Evolutionary conservation across 2,329 filamentous ascomycete species (phyloP), one percentile per base, ranked within the genome.

Genomic region (Xylariomycetidae sp.): DNA sequence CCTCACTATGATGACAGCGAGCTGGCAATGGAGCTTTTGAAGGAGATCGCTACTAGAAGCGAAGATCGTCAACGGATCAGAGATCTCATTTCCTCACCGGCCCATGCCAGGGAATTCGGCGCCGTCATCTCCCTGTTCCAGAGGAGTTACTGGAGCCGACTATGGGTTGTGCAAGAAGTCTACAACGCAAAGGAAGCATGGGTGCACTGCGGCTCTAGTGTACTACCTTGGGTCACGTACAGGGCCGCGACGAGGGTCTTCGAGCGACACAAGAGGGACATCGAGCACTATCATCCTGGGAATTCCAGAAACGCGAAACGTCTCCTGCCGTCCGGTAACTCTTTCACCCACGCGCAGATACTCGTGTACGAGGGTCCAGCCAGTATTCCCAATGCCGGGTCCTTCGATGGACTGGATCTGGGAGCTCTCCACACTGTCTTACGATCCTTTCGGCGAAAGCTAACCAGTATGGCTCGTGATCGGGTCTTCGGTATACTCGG

Each of bases 401-500:
- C 20, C 2, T 10, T 25, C 19, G 6, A 31, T 10, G 23, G 23
- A 14, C 19, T 19, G 10, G 31, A 28, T 10, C n/a, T 25, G 10
- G 25, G 23, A 14, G 31, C 44, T 3, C 30, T 58, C 1, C 44
- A 55, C n/a, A 36, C 47, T 8, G 43, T 51, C 0, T 38, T 59
- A 34, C 39, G 42, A 6, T 27, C 22, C 10, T 54, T 46, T 31
- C 38, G 56, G 19, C 38, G 36, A 16, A 57, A 57, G 32, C 35
- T 54, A 2, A 42, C 39, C n/a, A 38, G 46, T 17, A 53, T 60
- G 14, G 42, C 59, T 4, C 47, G 44, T n/a, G 60, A 62, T 31
- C 63, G 59, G 34, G 43, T 63, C 1, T 61, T 53, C 33, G 59
- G 54, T 5, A 42, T 63, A 13, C 39, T 62, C 0, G 58, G 58